Evolutionary conservation across 257 asterid genomes (phyloP).

Genomic region (Leptodermis oblonga): DNA sequence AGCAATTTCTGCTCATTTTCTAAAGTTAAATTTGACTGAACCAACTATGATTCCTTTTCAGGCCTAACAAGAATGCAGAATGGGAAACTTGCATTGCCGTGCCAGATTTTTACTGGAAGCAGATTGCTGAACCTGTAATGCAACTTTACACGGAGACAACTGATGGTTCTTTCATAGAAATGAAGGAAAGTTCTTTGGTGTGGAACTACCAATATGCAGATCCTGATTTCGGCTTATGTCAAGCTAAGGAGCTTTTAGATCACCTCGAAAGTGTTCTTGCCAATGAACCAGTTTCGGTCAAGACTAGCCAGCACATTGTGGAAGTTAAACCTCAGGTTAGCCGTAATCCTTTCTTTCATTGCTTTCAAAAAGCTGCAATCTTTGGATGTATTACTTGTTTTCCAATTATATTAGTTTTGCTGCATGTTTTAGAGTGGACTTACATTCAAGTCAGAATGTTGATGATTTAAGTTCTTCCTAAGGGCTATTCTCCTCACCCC

Average conservation of each 20-base stretch:
- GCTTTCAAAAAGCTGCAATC: background rate
- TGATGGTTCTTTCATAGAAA: constrained; percentile 78
- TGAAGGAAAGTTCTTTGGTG: constrained; percentile 66
- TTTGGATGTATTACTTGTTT: background rate
- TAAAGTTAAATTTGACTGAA: background rate
- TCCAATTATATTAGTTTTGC: background rate
- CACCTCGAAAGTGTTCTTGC: constrained; percentile 83
- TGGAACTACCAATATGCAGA: constrained; percentile 86
- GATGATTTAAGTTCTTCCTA: background rate
- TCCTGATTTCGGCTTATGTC: constrained; percentile 82
- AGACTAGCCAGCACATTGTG: constrained; percentile 67
- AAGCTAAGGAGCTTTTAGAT: constrained; percentile 81
- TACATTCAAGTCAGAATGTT: background rate
- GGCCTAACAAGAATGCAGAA: constrained; percentile 45
- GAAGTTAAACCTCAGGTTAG: constrained; percentile 92
- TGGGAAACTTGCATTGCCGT: constrained; percentile 73
- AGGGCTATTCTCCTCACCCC: background rate
- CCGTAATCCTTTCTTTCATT: constrained; percentile 1
- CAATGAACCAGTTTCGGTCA: constrained; percentile 82
- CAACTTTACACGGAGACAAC: constrained; percentile 74
- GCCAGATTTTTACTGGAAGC: constrained; percentile 79
- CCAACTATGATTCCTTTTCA: constrained; percentile 21
- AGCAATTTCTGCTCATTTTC: background rate
- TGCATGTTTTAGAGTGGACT: background rate
- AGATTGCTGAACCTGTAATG: constrained; percentile 87